phyloP scores from a whole-genome alignment of 2,329 filamentous ascomycete genomes.

The Arthrobotrys pseudoclavata region DNA sequence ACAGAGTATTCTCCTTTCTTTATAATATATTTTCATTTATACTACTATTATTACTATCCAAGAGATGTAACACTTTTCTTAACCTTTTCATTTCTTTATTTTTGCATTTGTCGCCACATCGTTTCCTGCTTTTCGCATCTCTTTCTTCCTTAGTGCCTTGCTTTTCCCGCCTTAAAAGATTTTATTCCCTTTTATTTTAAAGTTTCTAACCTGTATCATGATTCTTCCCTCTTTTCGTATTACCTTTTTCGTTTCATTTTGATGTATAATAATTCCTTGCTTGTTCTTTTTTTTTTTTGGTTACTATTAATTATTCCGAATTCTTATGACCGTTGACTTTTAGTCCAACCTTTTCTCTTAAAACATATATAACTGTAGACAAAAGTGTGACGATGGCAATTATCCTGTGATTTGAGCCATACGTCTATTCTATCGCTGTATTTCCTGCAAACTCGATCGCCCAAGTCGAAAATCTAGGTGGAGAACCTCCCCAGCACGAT shows the following conservation, averaged over 20 bases:
- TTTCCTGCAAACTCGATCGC: background rate
- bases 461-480: background rate
- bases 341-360: no score
- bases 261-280: constrained; percentile 45
- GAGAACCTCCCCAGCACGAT: background rate
- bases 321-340: background rate
- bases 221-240: background rate
- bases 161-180: background rate
- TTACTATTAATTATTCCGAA: constrained; percentile 15
- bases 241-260: constrained; percentile 7
- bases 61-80: constrained; percentile 1
- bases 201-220: constrained; percentile 33
- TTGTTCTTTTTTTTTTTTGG: constrained; percentile 28
- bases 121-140: background rate
- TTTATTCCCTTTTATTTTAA: background rate
- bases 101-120: background rate
- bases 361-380: no score
- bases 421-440: background rate
- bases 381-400: background rate
- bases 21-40: constrained; percentile 15
- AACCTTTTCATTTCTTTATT: background rate
- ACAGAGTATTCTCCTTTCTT: constrained; percentile 10
- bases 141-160: background rate
- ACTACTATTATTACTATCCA: background rate
- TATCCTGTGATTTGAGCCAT: background rate